Percentiles rank a stretch among this genome's conserved stretches.
Evolutionary conservation across 2,329 filamentous ascomycete genomes (phyloP).

Genomic region (Bipolaris cookei): DNA sequence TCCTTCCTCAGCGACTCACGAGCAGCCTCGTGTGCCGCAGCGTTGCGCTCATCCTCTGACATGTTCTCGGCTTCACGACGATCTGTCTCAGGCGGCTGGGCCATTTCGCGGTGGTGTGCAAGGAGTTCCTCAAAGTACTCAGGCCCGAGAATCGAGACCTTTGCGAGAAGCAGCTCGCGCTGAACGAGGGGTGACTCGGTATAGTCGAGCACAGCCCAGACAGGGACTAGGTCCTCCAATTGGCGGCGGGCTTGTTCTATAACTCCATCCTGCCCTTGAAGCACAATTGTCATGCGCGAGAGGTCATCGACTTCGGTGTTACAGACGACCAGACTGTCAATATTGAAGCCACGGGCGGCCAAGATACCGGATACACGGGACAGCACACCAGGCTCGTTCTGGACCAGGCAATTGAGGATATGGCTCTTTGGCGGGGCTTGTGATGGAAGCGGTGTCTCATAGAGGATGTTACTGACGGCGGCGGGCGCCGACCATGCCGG

Average conservation of each 20-base stretch:
- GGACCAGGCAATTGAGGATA: constrained; percentile 96
- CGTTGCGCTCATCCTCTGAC: constrained; percentile 42
- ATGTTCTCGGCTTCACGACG: constrained; percentile 34
- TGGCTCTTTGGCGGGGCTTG: constrained; percentile 87
- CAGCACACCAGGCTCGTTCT: constrained; percentile 97
- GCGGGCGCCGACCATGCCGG: constrained; percentile 87
- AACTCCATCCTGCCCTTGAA: constrained; percentile 94
- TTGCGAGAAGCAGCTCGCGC: constrained; percentile 91
- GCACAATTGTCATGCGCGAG: constrained; percentile 97
- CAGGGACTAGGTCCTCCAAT: constrained; percentile 93
- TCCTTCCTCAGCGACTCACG: constrained; percentile 60
- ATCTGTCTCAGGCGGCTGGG: constrained; percentile 52
- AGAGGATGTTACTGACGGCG: constrained; percentile 97
- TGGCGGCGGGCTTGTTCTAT: constrained; percentile 96
- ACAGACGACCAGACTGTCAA: constrained; percentile 96
- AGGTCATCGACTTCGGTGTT: constrained; percentile 96
- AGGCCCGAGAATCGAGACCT: constrained; percentile 94
- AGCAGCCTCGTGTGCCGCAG: constrained; percentile 45
- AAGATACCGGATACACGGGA: constrained; percentile 96
- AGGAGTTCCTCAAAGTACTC: constrained; percentile 98
- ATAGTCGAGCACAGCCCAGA: constrained; percentile 98
- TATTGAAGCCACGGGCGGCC: constrained; percentile 97
- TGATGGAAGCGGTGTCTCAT: constrained; percentile 91
- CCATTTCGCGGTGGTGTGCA: constrained; percentile 93
- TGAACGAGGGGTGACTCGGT: constrained; percentile 91